A percentile compares a stretch with the other conserved stretches of the same genome.
Conservation (phyloP, 2,329 filamentous ascomycete species). For the Dothideomycetidae sp. region DNA sequence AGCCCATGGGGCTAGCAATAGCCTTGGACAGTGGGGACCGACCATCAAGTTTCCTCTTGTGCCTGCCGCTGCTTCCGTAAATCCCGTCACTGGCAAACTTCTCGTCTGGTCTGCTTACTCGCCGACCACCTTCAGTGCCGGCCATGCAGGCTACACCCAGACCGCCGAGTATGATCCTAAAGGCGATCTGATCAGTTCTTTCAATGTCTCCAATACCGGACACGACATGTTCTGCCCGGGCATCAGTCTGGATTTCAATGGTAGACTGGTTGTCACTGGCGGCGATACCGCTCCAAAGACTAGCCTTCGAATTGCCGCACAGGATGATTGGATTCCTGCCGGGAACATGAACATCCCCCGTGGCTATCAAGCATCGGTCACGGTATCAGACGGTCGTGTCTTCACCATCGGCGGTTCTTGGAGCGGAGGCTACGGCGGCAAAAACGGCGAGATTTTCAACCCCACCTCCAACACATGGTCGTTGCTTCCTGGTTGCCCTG, state of each 20-base stretch:
- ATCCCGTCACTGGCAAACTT: slow-evolving; percentile 10
- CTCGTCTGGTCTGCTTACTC: slow-evolving; percentile 11
- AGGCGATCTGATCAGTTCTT: slow-evolving; percentile 9
- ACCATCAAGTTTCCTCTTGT: slow-evolving; percentile 13
- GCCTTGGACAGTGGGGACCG: slow-evolving; percentile 11
- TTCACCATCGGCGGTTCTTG: slow-evolving; percentile 47
- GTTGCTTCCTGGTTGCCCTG: slow-evolving; percentile 25
- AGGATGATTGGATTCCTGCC: slow-evolving; percentile 26
- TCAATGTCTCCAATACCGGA: slow-evolving; percentile 24
- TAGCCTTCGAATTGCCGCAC: slow-evolving; percentile 29
- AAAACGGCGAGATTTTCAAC: slow-evolving; percentile 39
- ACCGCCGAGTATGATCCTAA: slow-evolving; percentile 7
- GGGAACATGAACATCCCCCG: slow-evolving; percentile 34
- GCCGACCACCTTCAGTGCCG: neutral
- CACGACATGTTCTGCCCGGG: slow-evolving; percentile 46
- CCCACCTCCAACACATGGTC: slow-evolving; percentile 35
- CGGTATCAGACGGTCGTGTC: slow-evolving; percentile 37
- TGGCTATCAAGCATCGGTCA: slow-evolving; percentile 39
- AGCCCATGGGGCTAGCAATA: slow-evolving; percentile 5
- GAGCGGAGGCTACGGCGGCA: slow-evolving; percentile 35
- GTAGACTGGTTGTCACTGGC: slow-evolving; percentile 39
- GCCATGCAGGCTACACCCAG: neutral
- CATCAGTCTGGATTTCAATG: slow-evolving; percentile 36
- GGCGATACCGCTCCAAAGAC: slow-evolving; percentile 37
- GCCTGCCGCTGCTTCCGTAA: slow-evolving; percentile 11